Evolutionary conservation across 169 alveolate genomes (phyloP).

Genomic region (Cryptosporidium bovis): DNA sequence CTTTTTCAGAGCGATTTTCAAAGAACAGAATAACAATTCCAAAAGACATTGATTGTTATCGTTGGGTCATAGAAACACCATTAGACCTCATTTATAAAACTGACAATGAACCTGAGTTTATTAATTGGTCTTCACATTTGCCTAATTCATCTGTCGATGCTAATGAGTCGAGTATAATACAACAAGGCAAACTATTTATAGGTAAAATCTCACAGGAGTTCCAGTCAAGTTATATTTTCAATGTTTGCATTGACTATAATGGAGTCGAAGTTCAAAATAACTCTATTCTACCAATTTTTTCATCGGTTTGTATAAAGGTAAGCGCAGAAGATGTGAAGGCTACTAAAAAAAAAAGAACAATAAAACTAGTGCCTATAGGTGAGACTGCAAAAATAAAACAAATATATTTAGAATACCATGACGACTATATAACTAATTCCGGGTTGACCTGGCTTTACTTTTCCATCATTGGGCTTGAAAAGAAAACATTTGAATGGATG

Average conservation of each 20-base stretch:
- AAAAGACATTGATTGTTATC: constrained; percentile 23
- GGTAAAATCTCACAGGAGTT: neutral
- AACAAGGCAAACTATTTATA: constrained; percentile 9
- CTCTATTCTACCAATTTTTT: constrained; percentile 10
- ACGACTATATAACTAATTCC: neutral
- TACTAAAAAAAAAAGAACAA: neutral
- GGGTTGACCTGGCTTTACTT: constrained; percentile 21
- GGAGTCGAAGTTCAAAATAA: constrained; percentile 16
- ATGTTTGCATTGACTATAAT: constrained; percentile 14
- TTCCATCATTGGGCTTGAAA: constrained; percentile 61
- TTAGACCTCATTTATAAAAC: neutral
- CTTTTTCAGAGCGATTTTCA: neutral
- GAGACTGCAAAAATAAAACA: constrained; percentile 23
- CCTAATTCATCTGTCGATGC: constrained; percentile 20
- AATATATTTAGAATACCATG: constrained; percentile 26
- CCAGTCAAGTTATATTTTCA: constrained; percentile 29
- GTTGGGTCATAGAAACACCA: constrained; percentile 62
- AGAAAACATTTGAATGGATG: constrained; percentile 63
- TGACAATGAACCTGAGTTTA: neutral
- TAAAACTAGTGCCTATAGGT: constrained; percentile 28
- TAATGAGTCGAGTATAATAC: neutral
- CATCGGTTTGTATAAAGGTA: constrained; percentile 2
- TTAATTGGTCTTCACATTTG: constrained; percentile 21
- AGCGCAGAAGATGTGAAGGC: neutral
- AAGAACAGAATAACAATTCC: neutral